These are phyloP conservation scores for Liriodendron chinense DNA, from an alignment of 164 flowering plant genomes.

Conservation along the genomic window DNA sequence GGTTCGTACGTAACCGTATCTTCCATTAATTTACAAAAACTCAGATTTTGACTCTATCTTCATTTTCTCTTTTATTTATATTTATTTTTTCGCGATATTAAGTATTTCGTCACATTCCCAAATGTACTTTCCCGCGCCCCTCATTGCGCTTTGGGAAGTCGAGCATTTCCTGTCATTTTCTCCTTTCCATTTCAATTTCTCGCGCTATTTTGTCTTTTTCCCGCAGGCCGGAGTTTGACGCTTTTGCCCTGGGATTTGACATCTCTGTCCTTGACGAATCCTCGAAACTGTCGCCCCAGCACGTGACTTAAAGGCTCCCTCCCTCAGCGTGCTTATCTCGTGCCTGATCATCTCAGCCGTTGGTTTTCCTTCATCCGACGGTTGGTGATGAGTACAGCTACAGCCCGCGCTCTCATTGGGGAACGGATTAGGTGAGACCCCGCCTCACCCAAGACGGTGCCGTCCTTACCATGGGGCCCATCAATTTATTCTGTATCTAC, in stretches of 20 bases:
- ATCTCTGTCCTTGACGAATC: constrained; percentile 15
- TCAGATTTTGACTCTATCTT: neutral
- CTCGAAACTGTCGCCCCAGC: constrained; percentile 4
- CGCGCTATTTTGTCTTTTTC: neutral
- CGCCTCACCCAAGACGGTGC: no score
- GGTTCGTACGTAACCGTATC: neutral
- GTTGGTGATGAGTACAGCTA: neutral
- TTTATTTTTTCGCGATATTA: neutral
- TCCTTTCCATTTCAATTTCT: neutral
- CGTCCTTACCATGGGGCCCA: no score
- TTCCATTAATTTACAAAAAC: neutral
- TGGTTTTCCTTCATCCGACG: neutral
- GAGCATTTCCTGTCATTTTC: neutral
- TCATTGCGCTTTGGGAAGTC: neutral
- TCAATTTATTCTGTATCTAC: no score
- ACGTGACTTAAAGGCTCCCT: constrained; percentile 5
- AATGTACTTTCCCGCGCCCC: neutral
- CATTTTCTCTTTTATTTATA: neutral
- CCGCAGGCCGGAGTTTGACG: constrained; percentile 5
- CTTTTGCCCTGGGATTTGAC: constrained; percentile 10
- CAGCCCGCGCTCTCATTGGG: neutral
- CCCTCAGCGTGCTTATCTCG: neutral
- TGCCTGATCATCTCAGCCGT: neutral
- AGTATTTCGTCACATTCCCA: neutral
- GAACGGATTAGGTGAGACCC: no score